Percentiles rank a stretch among this genome's conserved stretches.
Evolutionary conservation across 2,329 filamentous ascomycete species (phyloP).

Genomic region (Fusarium acutatum): DNA sequence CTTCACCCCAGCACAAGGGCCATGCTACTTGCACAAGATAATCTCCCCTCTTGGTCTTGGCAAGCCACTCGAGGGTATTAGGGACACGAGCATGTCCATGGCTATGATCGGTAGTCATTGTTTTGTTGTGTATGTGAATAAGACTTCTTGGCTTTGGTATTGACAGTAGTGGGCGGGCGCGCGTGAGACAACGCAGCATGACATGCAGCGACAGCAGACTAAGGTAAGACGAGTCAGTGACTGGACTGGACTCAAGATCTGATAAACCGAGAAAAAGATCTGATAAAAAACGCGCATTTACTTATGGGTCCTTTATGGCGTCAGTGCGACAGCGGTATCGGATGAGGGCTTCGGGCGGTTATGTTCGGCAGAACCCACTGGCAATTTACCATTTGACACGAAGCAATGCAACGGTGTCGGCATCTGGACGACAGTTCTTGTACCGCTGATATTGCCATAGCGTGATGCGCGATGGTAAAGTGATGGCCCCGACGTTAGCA

Average conservation of each 20-base stretch:
- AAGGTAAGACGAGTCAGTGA: slow-evolving; percentile 12
- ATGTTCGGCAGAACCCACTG: slow-evolving; percentile 5
- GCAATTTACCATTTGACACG: background rate
- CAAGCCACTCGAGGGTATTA: slow-evolving; percentile 41
- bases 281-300: slow-evolving; percentile 31
- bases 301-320: slow-evolving; percentile 26
- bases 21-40: slow-evolving; percentile 45
- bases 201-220: slow-evolving; percentile 6
- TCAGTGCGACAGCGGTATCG: slow-evolving; percentile 25
- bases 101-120: slow-evolving; percentile 12
- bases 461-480: background rate
- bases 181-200: slow-evolving; percentile 29
- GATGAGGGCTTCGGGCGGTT: slow-evolving; percentile 17
- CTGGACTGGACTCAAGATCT: slow-evolving; percentile 15
- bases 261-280: slow-evolving; percentile 25
- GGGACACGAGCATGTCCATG: slow-evolving; percentile 35
- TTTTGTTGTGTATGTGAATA: background rate
- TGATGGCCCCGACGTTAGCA: background rate
- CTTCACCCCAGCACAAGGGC: slow-evolving; percentile 42
- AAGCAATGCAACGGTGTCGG: background rate
- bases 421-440: rapidly evolving
- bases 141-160: background rate
- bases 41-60: slow-evolving; percentile 40
- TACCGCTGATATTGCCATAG: background rate
- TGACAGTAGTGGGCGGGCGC: slow-evolving; percentile 1